phyloP scores from a whole-genome alignment of 441 rosid species.

The Erysimum cheiri region DNA sequence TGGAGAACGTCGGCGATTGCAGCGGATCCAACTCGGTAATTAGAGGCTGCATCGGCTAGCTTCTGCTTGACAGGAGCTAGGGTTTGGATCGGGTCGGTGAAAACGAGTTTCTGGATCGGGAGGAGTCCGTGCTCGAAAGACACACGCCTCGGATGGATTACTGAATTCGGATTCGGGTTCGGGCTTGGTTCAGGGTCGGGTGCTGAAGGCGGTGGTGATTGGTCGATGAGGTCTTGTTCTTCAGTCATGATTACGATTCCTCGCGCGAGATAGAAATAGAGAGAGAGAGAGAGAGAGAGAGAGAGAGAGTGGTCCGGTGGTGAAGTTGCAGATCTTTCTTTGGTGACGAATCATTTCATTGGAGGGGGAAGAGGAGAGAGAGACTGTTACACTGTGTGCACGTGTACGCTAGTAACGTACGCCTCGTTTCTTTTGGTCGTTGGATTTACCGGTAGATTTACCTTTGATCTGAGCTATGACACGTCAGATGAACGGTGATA shows the following conservation, averaged over 20 bases:
- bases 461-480: constrained; percentile 6
- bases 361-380: constrained; percentile 28
- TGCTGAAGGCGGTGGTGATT: constrained; percentile 48
- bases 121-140: constrained; percentile 95
- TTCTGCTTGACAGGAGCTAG: constrained; percentile 74
- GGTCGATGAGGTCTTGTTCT: constrained; percentile 51
- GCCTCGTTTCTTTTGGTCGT: constrained; percentile 24
- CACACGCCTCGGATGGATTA: constrained; percentile 83
- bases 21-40: constrained; percentile 67
- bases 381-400: constrained; percentile 17
- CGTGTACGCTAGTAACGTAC: constrained; percentile 26
- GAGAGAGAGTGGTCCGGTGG: constrained; percentile 39
- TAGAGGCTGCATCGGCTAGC: constrained; percentile 52
- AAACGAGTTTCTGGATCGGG: constrained; percentile 90
- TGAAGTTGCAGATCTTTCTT: constrained; percentile 46
- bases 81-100: constrained; percentile 82
- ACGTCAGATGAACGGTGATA: constrained; percentile 27
- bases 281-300: background rate
- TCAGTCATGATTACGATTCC: constrained; percentile 63
- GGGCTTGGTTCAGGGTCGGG: constrained; percentile 47
- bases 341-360: constrained; percentile 43
- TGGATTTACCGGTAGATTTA: constrained; percentile 27
- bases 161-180: constrained; percentile 49
- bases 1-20: constrained; percentile 78
- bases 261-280: constrained; percentile 14